Base-by-base conservation (phyloP, 176 grass and related monocot genomes). In the Oryza meridionalis region DNA sequence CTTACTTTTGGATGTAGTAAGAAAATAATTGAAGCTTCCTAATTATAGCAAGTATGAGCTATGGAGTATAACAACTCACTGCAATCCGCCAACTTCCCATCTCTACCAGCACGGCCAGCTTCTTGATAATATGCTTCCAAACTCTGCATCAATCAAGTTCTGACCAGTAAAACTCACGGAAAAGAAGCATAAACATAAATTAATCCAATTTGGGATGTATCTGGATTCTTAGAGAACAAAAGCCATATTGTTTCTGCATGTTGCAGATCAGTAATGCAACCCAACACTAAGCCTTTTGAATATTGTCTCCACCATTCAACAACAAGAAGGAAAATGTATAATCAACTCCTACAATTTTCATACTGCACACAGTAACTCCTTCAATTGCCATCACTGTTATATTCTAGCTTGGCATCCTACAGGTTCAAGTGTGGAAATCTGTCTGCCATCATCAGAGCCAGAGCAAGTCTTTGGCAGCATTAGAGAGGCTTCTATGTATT, bases 81-180 rank as follows among this genome's bases (percentile, higher is more conserved):
- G 81, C 96, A 98, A 85, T 95, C 89, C 51, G 96, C 88, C 24
- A 92, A 69, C 65, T 93, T 93, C 27, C 93, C 93, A 85, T 98
- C 96, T 90, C 96, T 98, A 73, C 93, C 96, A 81, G 93, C 96
- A 82, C 96, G 89, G 26, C 96, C 96, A 73, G 93, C 91, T 93
- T 98, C 92, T 90, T 98, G 96, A 84, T 93, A 98, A 90, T 98
- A 98, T 73, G 96, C 96, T 89, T 98, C 96, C 88, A 98, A 88
- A 89, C 93, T 98, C 96, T 97, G 87, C 10, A 89, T 44, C 42
- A 81, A 81, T 70, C 69, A 86, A 86, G 25, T 67, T 61, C 15
- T 27, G 35, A 83, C 27, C 65, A 69, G 65, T 46, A 79, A 49
- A 67, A 78, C 24, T 89, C 70, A 94, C 24, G 73, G 7, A 86